Evolutionary conservation across 1,284 basidiomycete genomes (phyloP), one percentile per base, ranked within the genome.

Genomic region (Cryptococcus jaspeensis): DNA sequence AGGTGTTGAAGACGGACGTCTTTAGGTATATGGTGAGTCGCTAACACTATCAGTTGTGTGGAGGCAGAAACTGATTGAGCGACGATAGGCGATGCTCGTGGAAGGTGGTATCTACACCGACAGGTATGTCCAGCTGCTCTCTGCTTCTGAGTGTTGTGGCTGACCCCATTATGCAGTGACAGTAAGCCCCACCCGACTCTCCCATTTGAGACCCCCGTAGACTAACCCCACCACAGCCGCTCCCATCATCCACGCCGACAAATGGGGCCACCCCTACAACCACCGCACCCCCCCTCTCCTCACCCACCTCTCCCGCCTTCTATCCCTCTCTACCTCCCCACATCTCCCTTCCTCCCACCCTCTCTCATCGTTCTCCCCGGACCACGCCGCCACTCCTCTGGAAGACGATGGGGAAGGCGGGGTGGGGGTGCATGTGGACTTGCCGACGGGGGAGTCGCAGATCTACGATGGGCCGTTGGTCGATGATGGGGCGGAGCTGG

Each of bases 101-200:
- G 65, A 69, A 59, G 69, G 70, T 11, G 70, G 69, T 4, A 69
- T 71, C 18, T 72, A 72, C 46, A 69, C 68, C 7, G 70, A 72
- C 47, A 70, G 69, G 63, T 60, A 47, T 44, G 64, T 58, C 39
- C 16, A 37, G 16, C 48, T 5, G 6, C 9, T 16, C 15, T 9
- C 20, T 8, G 12, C 13, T 32, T 32, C 18, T 23, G n/a, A 18
- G 36, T 35, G 23, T 13, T 53, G 5, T 18, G 22, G 48, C 53
- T 63, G 52, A 62, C 50, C 11, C 20, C n/a, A 11, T 25, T 25
- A 20, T 41, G 28, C 37, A 59, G 60, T 45, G 56, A 64, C 37
- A 60, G 53, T 55, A 50, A 36, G 58, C 37, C 18, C 45, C 7
- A 11, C 23, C 20, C 36, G 42, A n/a, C 35, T 45, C 22, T 16